Evolutionary conservation across 441 rosid species (phyloP).

Genomic region (Erodium moschatum): DNA sequence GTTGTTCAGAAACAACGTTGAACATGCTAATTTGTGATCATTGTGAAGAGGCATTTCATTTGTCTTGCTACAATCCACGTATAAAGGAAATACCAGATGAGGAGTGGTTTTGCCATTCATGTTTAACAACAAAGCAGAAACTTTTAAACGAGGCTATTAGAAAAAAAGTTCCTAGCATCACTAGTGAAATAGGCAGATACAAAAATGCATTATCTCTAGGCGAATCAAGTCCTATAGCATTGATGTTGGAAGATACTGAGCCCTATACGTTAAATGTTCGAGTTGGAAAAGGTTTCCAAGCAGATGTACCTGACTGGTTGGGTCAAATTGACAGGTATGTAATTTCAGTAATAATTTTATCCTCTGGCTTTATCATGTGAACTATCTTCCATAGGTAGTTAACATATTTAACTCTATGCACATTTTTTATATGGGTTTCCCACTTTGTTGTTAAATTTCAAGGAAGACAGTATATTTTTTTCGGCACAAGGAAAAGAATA

Average conservation of each 20-base stretch:
- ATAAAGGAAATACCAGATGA: slow-evolving; percentile 42
- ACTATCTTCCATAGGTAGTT: slow-evolving; percentile 3
- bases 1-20: slow-evolving; percentile 31
- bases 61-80: slow-evolving; percentile 55
- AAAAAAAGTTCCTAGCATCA: slow-evolving; percentile 32
- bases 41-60: slow-evolving; percentile 79
- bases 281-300: slow-evolving; percentile 84
- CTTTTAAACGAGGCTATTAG: slow-evolving; percentile 27
- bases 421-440: not conserved
- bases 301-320: slow-evolving; percentile 74
- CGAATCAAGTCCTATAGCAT: slow-evolving; percentile 32
- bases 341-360: slow-evolving; percentile 7
- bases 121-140: slow-evolving; percentile 46
- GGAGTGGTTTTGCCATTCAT: slow-evolving; percentile 79
- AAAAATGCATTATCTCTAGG: slow-evolving; percentile 28
- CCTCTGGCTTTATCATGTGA: not conserved
- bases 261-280: slow-evolving; percentile 47
- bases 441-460: not conserved
- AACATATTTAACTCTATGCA: not conserved
- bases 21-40: slow-evolving; percentile 77
- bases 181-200: slow-evolving; percentile 29
- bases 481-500: not conserved
- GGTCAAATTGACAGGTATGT: slow-evolving; percentile 35
- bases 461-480: not conserved
- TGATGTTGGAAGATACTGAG: slow-evolving; percentile 46